Conservation (phyloP, 2,329 filamentous ascomycete species). For the Colletotrichum sp. region DNA sequence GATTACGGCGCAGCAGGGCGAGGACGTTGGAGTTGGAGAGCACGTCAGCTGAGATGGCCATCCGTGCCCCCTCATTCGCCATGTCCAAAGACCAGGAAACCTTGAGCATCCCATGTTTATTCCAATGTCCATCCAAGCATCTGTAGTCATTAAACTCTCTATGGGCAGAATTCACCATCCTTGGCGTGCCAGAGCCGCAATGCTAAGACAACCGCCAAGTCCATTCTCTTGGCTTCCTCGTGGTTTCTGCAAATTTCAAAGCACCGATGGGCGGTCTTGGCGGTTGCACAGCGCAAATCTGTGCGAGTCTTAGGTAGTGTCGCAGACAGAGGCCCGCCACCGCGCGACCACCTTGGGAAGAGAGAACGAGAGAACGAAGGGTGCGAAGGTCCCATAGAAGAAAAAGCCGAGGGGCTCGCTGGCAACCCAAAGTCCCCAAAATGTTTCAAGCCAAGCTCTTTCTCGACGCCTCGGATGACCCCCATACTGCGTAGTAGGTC, state of each 20-base stretch:
- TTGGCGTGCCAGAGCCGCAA: slow-evolving; percentile 10
- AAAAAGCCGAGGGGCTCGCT: background rate
- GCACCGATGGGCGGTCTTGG: slow-evolving; percentile 1
- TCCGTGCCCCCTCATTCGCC: background rate
- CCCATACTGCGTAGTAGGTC: background rate
- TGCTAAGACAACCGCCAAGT: slow-evolving; percentile 6
- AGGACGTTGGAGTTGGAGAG: background rate
- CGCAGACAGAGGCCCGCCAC: background rate
- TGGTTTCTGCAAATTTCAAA: background rate
- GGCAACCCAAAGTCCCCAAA: background rate
- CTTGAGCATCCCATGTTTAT: background rate
- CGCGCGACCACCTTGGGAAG: background rate
- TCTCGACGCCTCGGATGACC: background rate
- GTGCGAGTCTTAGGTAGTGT: background rate
- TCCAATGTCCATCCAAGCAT: background rate
- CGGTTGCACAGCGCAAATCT: background rate
- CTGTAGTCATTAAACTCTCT: background rate
- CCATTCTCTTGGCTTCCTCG: background rate
- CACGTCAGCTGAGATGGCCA: background rate
- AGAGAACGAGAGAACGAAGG: background rate
- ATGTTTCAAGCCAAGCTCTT: background rate
- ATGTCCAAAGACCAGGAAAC: background rate
- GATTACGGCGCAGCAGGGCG: background rate
- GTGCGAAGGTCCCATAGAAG: background rate
- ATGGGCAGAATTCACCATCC: background rate